Evolutionary conservation across 2,329 filamentous ascomycete species (phyloP), one percentile per base, ranked within the genome.

Genomic region (Ciborinia camelliae): DNA sequence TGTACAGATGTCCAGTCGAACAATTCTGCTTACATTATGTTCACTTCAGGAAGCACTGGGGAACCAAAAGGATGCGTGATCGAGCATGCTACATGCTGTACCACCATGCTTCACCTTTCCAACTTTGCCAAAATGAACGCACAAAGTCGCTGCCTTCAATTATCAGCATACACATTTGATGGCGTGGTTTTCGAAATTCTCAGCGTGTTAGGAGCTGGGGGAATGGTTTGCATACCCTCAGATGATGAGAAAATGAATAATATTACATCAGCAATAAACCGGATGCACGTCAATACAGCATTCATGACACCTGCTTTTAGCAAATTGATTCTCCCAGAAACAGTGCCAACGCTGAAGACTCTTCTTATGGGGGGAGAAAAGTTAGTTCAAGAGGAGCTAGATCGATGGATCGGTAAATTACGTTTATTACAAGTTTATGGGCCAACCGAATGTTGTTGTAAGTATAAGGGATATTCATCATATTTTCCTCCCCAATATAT

Each of bases 321-420:
- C 0, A 91, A 89, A 67, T 91, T 96, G 76, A 79, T 97, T 62
- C 95, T 91, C 0, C 92, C 92, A 0, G 93, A 90, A 0, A 91
- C 95, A 15, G 90, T 88, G 0, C 91, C 91, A 0, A 77, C 77
- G 0, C 76, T 97, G 81, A 63, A 77, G 91, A 4, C 80, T 95
- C 1, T 79, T 94, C 43, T 96, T 90, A 0, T 96, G 94, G 70
- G 92, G 90, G 9, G 92, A 95, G 77, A 96, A 94, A 91, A 82
- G 94, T 50, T 95, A 87, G 14, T 81, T 82, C 51, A 82, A 83
- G 78, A 84, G 28, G 74, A 78, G 64, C 70, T 79, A 54, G 70
- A 72, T 8, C 75, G 69, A 4, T 80, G 78, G 78, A 73, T 75
- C 15, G 43, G 67, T 61, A 47, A 71, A 39, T 73, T 73, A 65